A percentile compares a stretch with the other conserved stretches of the same genome.
phyloP scores from a whole-genome alignment of 2,329 filamentous ascomycete genomes.

The Mycosphaerella sp. region DNA sequence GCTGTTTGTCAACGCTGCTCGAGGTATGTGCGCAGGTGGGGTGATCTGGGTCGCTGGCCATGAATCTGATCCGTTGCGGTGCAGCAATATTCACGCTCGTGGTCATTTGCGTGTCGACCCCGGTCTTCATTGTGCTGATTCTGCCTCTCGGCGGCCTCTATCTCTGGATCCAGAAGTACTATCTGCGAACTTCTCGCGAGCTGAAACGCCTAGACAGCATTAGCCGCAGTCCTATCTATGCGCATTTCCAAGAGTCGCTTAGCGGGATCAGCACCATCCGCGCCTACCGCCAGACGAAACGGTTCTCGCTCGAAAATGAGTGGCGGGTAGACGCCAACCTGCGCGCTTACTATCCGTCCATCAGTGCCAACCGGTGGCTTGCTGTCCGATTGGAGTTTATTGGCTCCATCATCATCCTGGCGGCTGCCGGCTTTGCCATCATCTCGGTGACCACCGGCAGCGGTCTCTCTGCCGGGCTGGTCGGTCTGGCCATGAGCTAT shows the following conservation, averaged over 20 bases:
- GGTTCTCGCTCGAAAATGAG: slow-evolving; percentile 91
- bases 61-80: slow-evolving; percentile 12
- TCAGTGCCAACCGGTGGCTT: slow-evolving; percentile 85
- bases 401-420: slow-evolving; percentile 86
- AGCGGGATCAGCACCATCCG: slow-evolving; percentile 93
- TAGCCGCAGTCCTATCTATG: slow-evolving; percentile 91
- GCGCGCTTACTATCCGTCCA: slow-evolving; percentile 89
- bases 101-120: slow-evolving; percentile 76
- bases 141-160: slow-evolving; percentile 76
- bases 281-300: slow-evolving; percentile 80
- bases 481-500: slow-evolving; percentile 95
- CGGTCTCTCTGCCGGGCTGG: slow-evolving; percentile 62
- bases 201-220: slow-evolving; percentile 94
- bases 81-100: slow-evolving; percentile 68
- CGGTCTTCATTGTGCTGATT: slow-evolving; percentile 72
- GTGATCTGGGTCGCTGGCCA: slow-evolving; percentile 2
- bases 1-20: slow-evolving; percentile 51
- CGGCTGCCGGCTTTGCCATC: slow-evolving; percentile 75
- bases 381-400: slow-evolving; percentile 93
- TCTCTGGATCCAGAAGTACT: slow-evolving; percentile 93
- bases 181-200: slow-evolving; percentile 90
- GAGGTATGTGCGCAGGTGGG: slow-evolving; percentile 38
- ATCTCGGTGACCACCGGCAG: slow-evolving; percentile 67
- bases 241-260: slow-evolving; percentile 95
- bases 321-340: slow-evolving; percentile 95